Base-by-base conservation (phyloP, 441 rosid species). In the Pelargonium australe region DNA sequence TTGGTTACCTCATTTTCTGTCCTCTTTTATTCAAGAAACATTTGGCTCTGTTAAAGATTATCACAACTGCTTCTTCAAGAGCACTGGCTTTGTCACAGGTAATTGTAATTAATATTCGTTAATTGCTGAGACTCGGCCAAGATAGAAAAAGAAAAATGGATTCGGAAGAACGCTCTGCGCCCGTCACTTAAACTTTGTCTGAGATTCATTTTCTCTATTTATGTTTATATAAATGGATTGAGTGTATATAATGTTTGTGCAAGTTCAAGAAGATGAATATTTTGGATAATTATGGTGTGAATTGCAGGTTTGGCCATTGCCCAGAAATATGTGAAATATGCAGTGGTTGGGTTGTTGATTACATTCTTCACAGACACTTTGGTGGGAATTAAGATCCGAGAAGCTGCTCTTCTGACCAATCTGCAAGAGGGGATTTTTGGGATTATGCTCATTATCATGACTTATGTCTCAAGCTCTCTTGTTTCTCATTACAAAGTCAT, bases 311-410 rank as follows among this genome's bases (percentile, higher is more conserved):
- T 55, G 62, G 62, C 62, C 10, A 55, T 55, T 55, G 62, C 62
- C 25, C 62, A 55, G 25, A 55, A 55, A 17, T 55, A 55, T 5
- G 62, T 55, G 62, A 55, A 55, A 9, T 55, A 55, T 19, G 62
- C 11, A 55, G 62, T 55, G 62, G 28, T 55, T 11, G 62, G 62
- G 2, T 7, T 55, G 25, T 17, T 55, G 25, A 55, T 55, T 55
- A 55, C 62, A 10, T 55, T 55, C 62, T 55, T 55, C 62, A 55
- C 62, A 23, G 62, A 55, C 62, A 55, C 62, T 55, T 9, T 55
- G 25, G 62, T 55, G 62, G 62, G 62, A 23, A 55, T 55, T 23
- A 10, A 55, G 17, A 2, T 55, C 62, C 62, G 62, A 3, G 11
- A 55, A 17, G 62, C 62, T 55, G 17, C 62, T 17, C 62, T 55